Conservation (phyloP, 2,329 filamentous ascomycete species). For the Myriosclerotinia duriaeana region DNA sequence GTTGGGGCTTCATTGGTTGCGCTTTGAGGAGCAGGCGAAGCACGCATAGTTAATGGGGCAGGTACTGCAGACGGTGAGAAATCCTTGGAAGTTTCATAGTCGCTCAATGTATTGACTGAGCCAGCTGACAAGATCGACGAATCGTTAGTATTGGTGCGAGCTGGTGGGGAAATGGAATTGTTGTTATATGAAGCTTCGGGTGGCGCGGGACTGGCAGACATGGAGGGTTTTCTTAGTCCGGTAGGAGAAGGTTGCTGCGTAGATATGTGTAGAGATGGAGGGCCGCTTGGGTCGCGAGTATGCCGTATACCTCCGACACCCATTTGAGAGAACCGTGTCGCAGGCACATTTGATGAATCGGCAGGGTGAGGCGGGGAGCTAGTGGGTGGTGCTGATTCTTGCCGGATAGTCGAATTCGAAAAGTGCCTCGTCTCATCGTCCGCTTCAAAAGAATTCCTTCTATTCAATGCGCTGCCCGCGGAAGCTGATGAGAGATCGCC, state of each 20-base stretch:
- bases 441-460: slow-evolving; percentile 52
- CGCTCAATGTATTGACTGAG: slow-evolving; percentile 35
- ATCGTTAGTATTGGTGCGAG: slow-evolving; percentile 27
- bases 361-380: slow-evolving; percentile 21
- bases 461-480: slow-evolving; percentile 24
- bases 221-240: slow-evolving; percentile 31
- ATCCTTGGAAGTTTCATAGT: slow-evolving; percentile 47
- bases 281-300: slow-evolving; percentile 31
- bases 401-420: slow-evolving; percentile 39
- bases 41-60: slow-evolving; percentile 48
- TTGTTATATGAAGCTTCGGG: slow-evolving; percentile 6
- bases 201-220: slow-evolving; percentile 15
- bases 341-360: slow-evolving; percentile 19
- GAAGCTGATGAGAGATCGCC: slow-evolving; percentile 38
- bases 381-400: slow-evolving; percentile 28
- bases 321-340: slow-evolving; percentile 39
- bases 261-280: slow-evolving; percentile 33
- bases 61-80: slow-evolving; percentile 55
- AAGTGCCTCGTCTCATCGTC: slow-evolving; percentile 55
- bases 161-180: background rate
- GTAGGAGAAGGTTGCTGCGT: slow-evolving; percentile 32
- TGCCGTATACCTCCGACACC: slow-evolving; percentile 27
- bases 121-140: slow-evolving; percentile 31
- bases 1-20: slow-evolving; percentile 39
- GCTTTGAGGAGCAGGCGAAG: slow-evolving; percentile 43